Evolutionary conservation across 192 early-diverging fungal genomes (phyloP).

Genomic region (Podila epigama): DNA sequence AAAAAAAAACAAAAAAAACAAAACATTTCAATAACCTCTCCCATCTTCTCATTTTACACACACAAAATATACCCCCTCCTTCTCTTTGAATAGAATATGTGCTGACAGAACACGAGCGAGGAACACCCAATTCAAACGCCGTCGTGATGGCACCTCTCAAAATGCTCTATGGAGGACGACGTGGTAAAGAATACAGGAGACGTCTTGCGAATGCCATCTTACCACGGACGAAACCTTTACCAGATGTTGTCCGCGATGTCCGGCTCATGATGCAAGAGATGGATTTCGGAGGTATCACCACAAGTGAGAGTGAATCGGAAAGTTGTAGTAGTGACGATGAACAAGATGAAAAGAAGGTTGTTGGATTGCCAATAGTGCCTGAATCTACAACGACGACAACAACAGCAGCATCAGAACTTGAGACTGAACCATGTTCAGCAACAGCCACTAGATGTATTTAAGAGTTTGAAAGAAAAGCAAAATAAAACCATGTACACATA

Average conservation of each 20-base stretch:
- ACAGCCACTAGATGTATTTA: no score
- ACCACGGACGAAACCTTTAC: constrained; percentile 28
- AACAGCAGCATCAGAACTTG: no score
- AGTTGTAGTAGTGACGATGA: constrained; percentile 2
- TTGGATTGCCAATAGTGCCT: no score
- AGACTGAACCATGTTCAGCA: no score
- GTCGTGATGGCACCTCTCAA: constrained; percentile 51
- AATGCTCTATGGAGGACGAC: constrained; percentile 49
- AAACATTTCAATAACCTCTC: no score
- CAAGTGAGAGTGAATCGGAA: neutral
- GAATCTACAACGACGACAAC: no score
- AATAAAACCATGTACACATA: no score
- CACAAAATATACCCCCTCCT: constrained; percentile 13
- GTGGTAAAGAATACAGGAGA: constrained; percentile 44
- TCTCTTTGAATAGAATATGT: constrained; percentile 2
- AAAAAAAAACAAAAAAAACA: no score
- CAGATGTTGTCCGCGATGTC: constrained; percentile 28
- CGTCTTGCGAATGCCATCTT: constrained; percentile 24
- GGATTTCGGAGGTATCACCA: constrained; percentile 3
- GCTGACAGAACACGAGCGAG: constrained; percentile 31
- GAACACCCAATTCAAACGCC: constrained; percentile 44
- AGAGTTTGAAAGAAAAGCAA: no score
- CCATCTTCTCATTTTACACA: neutral
- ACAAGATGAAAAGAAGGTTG: neutral
- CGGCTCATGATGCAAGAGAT: constrained; percentile 33